phyloP scores from a whole-genome alignment of 2,329 filamentous ascomycete species.

The Aspergillus pseudoglaucus region DNA sequence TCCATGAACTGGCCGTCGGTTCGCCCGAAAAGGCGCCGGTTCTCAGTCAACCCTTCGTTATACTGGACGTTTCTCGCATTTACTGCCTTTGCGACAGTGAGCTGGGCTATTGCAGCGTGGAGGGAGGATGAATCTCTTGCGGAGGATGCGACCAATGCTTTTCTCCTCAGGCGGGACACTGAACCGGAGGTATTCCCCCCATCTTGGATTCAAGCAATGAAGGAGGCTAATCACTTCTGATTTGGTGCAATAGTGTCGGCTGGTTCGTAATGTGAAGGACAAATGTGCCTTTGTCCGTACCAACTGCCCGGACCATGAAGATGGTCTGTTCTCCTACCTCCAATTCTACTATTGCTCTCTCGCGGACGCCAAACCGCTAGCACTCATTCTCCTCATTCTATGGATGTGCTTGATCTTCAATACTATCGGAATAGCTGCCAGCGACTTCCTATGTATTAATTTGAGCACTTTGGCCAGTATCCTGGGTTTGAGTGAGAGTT shows the following conservation, averaged over 20 bases:
- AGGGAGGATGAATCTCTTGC: neutral
- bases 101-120: constrained; percentile 9
- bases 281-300: constrained; percentile 78
- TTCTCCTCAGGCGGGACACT: constrained; percentile 13
- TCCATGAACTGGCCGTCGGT: constrained; percentile 14
- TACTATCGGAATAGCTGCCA: constrained; percentile 94
- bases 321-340: constrained; percentile 82
- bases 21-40: constrained; percentile 22
- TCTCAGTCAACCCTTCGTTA: constrained; percentile 40
- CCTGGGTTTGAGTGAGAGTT: constrained; percentile 87
- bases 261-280: constrained; percentile 69
- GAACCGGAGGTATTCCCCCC: constrained; percentile 22
- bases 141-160: neutral
- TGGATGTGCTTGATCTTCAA: constrained; percentile 91
- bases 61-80: constrained; percentile 39
- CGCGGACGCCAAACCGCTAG: constrained; percentile 60
- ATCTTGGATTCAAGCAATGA: neutral
- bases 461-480: constrained; percentile 85
- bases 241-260: constrained; percentile 55
- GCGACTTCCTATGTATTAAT: constrained; percentile 97
- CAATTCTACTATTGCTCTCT: constrained; percentile 84
- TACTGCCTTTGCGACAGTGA: constrained; percentile 24
- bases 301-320: constrained; percentile 83
- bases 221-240: constrained; percentile 2
- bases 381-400: constrained; percentile 68